A percentile compares a stretch with the other conserved stretches of the same genome.
These are phyloP conservation scores for Magnolia kwangsiensis DNA, from an alignment of 164 flowering plant genomes.

Conservation along the genomic window DNA sequence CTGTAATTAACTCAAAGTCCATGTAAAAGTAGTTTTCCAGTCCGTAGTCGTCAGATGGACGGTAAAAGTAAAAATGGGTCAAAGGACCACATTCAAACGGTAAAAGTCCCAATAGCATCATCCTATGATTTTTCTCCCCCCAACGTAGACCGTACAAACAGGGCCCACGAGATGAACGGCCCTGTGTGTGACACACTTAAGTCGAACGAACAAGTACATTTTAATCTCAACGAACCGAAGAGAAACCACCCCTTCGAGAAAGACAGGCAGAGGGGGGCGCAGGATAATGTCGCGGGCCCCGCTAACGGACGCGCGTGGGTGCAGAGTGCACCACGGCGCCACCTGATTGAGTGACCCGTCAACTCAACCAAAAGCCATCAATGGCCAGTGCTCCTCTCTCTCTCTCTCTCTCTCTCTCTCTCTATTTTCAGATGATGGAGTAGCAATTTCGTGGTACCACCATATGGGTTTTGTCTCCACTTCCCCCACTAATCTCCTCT, in stretches of 20 bases:
- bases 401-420: background rate
- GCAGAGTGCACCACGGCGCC: slow-evolving; percentile 21
- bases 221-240: no score
- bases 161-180: background rate
- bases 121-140: no score
- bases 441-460: slow-evolving; percentile 9
- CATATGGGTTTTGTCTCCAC: slow-evolving; percentile 11
- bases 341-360: slow-evolving; percentile 25
- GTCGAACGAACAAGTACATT: no score
- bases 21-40: no score
- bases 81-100: no score
- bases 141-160: no score
- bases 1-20: no score
- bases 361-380: slow-evolving; percentile 19
- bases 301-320: slow-evolving; percentile 21
- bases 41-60: no score
- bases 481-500: background rate
- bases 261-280: background rate
- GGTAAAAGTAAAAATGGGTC: no score
- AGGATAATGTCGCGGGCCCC: slow-evolving; percentile 4
- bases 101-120: no score
- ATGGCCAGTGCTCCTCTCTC: background rate
- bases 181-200: background rate
- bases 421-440: background rate
- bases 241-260: background rate